A percentile compares a stretch with the other conserved stretches of the same genome.
These are phyloP conservation scores for Termitomyces sp. DNA, from an alignment of 768 basidiomycete species.

Conservation along the genomic window DNA sequence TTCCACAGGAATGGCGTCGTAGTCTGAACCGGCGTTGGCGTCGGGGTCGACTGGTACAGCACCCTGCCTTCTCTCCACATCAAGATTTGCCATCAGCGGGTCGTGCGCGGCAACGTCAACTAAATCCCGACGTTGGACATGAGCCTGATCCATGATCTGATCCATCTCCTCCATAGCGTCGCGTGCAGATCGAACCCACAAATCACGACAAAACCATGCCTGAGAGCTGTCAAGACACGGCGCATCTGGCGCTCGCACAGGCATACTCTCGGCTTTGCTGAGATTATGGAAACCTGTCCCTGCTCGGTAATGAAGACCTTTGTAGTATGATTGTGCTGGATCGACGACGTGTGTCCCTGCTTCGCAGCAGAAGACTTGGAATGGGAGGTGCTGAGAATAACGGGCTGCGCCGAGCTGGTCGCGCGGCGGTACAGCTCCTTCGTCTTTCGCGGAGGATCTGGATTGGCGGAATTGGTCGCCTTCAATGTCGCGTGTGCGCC, in stretches of 20 bases:
- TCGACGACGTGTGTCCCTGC: slow-evolving; percentile 97
- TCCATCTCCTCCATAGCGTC: slow-evolving; percentile 65
- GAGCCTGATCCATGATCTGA: slow-evolving; percentile 23
- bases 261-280: slow-evolving; percentile 49
- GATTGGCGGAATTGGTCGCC: slow-evolving; percentile 98
- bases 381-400: slow-evolving; percentile 89
- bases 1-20: slow-evolving; percentile 76
- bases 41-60: slow-evolving; percentile 48
- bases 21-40: slow-evolving; percentile 82
- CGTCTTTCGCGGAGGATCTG: slow-evolving; percentile 85
- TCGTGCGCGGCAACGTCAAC: slow-evolving; percentile 30
- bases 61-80: slow-evolving; percentile 18
- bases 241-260: slow-evolving; percentile 67
- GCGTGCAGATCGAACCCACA: slow-evolving; percentile 87
- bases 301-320: slow-evolving; percentile 78
- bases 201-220: slow-evolving; percentile 96
- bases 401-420: slow-evolving; percentile 76
- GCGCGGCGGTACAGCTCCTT: slow-evolving; percentile 81
- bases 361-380: slow-evolving; percentile 99
- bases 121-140: slow-evolving; percentile 20
- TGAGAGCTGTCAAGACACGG: slow-evolving; percentile 93
- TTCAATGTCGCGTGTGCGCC: slow-evolving; percentile 96
- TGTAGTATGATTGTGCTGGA: slow-evolving; percentile 93
- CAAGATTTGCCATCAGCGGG: slow-evolving; percentile 24
- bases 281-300: slow-evolving; percentile 80